phyloP scores from a whole-genome alignment of 495 filamentous ascomycete genomes.

The Lasiosphaeriaceae sp. region DNA sequence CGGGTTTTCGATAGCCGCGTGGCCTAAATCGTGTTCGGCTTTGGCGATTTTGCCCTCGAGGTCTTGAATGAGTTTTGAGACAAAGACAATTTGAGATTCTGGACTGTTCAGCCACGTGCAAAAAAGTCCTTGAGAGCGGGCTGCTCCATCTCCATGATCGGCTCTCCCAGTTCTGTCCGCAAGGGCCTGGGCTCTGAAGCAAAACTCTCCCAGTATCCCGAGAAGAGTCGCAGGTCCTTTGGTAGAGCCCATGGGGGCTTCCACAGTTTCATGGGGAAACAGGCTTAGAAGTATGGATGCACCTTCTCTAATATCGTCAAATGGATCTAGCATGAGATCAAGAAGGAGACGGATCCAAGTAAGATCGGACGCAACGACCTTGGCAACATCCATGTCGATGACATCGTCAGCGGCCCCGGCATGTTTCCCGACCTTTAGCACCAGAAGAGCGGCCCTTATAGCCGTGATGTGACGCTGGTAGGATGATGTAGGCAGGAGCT shows the following conservation, averaged over 20 bases:
- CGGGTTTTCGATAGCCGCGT: conserved; percentile 59
- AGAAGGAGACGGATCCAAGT: conserved; percentile 62
- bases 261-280: conserved; percentile 25
- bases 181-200: conserved; percentile 51
- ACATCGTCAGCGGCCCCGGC: conserved; percentile 23
- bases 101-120: conserved; percentile 39
- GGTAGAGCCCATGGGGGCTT: conserved; percentile 1
- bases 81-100: conserved; percentile 37
- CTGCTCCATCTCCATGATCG: conserved; percentile 82
- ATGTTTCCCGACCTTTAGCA: conserved; percentile 52
- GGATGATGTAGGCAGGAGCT: conserved; percentile 70
- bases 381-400: conserved; percentile 21
- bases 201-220: conserved; percentile 32
- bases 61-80: conserved; percentile 41
- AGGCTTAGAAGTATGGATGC: conserved; percentile 57
- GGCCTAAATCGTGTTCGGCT: conserved; percentile 54
- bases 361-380: conserved; percentile 16
- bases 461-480: conserved; percentile 86
- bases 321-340: conserved; percentile 81
- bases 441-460: conserved; percentile 58
- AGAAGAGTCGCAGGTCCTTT: conserved; percentile 13
- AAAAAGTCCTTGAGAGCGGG: conserved; percentile 55
- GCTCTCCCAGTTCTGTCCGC: conserved; percentile 67
- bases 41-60: conserved; percentile 56
- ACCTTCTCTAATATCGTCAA: conserved; percentile 79